A percentile compares a stretch with the other conserved stretches of the same genome.
Evolutionary conservation across 179 eudicot species (phyloP).

Genomic region (Corrigiola litoralis): DNA sequence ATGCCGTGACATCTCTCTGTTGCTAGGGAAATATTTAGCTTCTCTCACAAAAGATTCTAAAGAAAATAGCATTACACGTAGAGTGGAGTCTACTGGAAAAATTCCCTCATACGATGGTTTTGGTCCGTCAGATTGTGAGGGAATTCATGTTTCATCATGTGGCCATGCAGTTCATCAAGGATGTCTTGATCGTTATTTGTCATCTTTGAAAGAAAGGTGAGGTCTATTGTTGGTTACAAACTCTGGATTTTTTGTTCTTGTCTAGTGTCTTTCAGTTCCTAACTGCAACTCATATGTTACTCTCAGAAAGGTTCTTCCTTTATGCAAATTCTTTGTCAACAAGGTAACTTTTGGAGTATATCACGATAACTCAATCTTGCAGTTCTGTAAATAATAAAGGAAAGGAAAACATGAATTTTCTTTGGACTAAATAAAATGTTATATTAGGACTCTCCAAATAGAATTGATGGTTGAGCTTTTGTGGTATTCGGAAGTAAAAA

Average conservation of each 20-base stretch:
- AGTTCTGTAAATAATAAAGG: no score
- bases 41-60: conserved; percentile 46
- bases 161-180: conserved; percentile 98
- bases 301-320: no score
- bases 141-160: conserved; percentile 91
- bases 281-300: not conserved
- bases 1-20: conserved; percentile 31
- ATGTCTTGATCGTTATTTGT: conserved; percentile 90
- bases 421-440: no score
- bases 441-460: no score
- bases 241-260: not conserved
- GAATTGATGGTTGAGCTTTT: no score
- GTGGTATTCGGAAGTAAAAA: no score
- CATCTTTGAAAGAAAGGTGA: conserved; percentile 90
- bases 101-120: conserved; percentile 45
- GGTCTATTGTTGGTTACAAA: not conserved
- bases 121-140: conserved; percentile 77
- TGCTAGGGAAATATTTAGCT: conserved; percentile 80
- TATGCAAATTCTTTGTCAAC: no score
- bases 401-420: no score
- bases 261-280: not conserved
- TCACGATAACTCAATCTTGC: no score
- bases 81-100: conserved; percentile 34
- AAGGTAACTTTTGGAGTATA: no score
- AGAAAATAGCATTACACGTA: conserved; percentile 31